A percentile compares a stretch with the other conserved stretches of the same genome.
These are phyloP conservation scores for Backusella australiensis DNA, from an alignment of 192 early-diverging fungal species.

Conservation along the genomic window DNA sequence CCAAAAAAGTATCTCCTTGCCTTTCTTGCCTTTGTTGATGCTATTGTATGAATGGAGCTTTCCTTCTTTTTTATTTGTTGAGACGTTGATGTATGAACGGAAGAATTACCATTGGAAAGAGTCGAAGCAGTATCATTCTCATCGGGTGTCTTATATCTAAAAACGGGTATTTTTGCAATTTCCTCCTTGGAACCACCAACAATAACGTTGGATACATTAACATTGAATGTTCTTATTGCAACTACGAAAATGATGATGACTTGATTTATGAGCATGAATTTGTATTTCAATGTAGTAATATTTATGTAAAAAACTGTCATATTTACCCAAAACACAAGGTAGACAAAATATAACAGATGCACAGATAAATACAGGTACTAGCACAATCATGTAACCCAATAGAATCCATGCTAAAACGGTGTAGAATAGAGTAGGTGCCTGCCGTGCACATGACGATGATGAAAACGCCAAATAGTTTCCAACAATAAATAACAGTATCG, in stretches of 20 bases:
- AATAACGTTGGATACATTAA: slow-evolving; percentile 48
- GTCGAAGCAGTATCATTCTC: neutral
- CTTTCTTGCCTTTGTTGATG: neutral
- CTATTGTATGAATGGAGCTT: neutral
- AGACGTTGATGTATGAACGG: neutral
- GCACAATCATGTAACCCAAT: slow-evolving; percentile 65
- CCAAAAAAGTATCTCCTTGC: neutral
- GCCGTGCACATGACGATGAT: slow-evolving; percentile 39
- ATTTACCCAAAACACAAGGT: slow-evolving; percentile 51
- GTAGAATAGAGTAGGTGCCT: slow-evolving; percentile 61
- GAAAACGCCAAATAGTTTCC: slow-evolving; percentile 71
- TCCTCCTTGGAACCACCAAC: slow-evolving; percentile 67
- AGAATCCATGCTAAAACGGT: slow-evolving; percentile 61
- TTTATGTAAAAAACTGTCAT: neutral
- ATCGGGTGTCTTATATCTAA: slow-evolving; percentile 43
- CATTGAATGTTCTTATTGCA: slow-evolving; percentile 50
- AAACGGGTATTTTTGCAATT: slow-evolving; percentile 65
- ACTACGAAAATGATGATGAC: slow-evolving; percentile 26
- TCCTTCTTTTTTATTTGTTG: neutral
- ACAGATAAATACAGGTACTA: slow-evolving; percentile 58
- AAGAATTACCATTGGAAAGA: neutral
- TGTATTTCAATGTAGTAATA: neutral
- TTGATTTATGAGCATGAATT: neutral
- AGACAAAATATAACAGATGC: slow-evolving; percentile 62
- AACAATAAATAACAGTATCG: slow-evolving; percentile 62